A percentile compares a stretch with the other conserved stretches of the same genome.
Evolutionary conservation across 129 eudicot species (phyloP).

Genomic region (Glebionis coronaria): DNA sequence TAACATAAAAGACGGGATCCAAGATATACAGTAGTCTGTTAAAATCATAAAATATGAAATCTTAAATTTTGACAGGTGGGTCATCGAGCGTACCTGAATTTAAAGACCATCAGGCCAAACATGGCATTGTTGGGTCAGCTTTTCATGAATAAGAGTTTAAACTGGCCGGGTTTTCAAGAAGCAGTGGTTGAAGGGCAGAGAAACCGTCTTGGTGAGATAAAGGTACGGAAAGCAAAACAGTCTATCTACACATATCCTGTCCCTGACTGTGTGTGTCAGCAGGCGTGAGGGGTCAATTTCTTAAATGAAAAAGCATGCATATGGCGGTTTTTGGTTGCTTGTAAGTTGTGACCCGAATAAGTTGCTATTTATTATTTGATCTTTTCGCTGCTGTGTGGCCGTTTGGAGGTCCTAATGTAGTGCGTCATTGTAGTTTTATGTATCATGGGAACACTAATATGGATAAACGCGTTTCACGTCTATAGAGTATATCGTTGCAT

Average conservation of each 20-base stretch:
- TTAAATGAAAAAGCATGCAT: conserved; percentile 16
- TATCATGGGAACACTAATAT: conserved; percentile 13
- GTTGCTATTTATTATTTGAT: conserved; percentile 19
- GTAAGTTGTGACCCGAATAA: conserved; percentile 24
- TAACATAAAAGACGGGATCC: background rate
- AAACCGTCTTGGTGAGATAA: conserved; percentile 71
- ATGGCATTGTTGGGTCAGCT: conserved; percentile 85
- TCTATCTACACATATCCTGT: conserved; percentile 90
- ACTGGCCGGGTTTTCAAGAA: conserved; percentile 70
- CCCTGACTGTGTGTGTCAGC: conserved; percentile 96
- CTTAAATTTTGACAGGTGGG: conserved; percentile 61
- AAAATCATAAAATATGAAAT: background rate
- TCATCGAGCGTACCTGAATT: conserved; percentile 65
- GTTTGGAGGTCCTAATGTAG: conserved; percentile 19
- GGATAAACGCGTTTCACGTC: conserved; percentile 9
- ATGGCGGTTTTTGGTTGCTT: conserved; percentile 18
- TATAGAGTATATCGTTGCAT: background rate
- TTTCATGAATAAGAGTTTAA: conserved; percentile 68
- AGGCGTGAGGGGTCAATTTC: conserved; percentile 13
- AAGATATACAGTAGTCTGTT: background rate
- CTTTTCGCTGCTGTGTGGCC: conserved; percentile 4
- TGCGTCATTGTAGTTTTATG: conserved; percentile 19
- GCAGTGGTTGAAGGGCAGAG: conserved; percentile 73
- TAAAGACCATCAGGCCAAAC: conserved; percentile 87
- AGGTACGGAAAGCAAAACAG: conserved; percentile 59